Conservation (phyloP, 805 yeast genomes). For the Lipomyces mesembrius region DNA sequence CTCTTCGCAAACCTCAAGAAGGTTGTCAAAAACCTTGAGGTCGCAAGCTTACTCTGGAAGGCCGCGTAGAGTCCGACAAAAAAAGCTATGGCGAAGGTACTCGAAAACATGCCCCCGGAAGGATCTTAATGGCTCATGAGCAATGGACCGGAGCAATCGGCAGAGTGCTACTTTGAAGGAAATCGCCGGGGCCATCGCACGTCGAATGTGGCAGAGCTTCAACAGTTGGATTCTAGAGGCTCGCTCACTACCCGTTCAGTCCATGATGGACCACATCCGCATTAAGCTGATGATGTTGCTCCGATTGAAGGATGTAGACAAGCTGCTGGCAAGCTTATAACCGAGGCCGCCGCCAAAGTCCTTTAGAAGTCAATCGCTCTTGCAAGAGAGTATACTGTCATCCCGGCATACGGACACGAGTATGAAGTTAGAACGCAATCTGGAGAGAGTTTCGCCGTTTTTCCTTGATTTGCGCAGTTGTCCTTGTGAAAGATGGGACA, state of each 20-base stretch:
- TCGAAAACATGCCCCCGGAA: conserved; percentile 1
- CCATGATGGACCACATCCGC: not conserved
- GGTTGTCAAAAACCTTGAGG: conserved; percentile 7
- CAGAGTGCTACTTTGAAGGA: not conserved
- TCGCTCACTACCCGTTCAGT: no score
- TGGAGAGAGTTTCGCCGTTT: not conserved
- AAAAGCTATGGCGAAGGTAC: not conserved
- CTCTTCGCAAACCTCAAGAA: not conserved
- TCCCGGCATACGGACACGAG: not conserved
- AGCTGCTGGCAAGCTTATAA: not conserved
- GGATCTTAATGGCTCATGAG: conserved; percentile 5
- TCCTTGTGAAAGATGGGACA: conserved; percentile 1
- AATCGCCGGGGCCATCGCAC: conserved; percentile 7
- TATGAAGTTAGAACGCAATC: not conserved
- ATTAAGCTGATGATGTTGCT: not conserved
- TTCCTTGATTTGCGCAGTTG: not conserved
- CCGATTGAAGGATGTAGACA: not conserved
- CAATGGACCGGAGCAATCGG: not conserved
- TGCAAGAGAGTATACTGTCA: conserved; percentile 7
- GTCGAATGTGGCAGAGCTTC: no score
- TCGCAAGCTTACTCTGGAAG: conserved; percentile 5
- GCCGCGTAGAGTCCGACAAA: not conserved
- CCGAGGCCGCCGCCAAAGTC: conserved; percentile 5
- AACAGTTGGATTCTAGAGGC: no score
- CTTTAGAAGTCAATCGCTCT: conserved; percentile 1